These are phyloP conservation scores for Phytophthora ohioensis DNA, from an alignment of 352 stramenopile genomes.

Conservation along the genomic window DNA sequence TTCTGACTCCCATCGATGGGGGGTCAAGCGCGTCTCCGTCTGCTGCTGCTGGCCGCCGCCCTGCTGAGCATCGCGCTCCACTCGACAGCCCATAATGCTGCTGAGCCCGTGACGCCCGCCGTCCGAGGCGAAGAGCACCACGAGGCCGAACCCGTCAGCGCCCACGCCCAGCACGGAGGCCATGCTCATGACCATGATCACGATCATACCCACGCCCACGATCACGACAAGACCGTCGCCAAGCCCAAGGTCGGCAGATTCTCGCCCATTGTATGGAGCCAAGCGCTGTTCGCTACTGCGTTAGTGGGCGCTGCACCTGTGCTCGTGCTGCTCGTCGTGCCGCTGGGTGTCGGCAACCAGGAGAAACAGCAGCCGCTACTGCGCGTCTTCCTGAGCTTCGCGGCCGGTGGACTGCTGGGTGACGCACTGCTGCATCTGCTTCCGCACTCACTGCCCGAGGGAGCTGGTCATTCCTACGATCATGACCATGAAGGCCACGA, in stretches of 20 bases:
- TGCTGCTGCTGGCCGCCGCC: constrained; percentile 30
- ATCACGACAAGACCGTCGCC: constrained; percentile 26
- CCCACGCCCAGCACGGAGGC: constrained; percentile 22
- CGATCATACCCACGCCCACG: constrained; percentile 29
- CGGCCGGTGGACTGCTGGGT: constrained; percentile 86
- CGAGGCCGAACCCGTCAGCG: not conserved
- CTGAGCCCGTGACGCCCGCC: constrained; percentile 8
- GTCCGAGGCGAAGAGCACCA: constrained; percentile 22
- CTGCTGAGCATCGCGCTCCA: constrained; percentile 30
- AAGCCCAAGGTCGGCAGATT: constrained; percentile 44
- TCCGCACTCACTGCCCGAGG: constrained; percentile 81
- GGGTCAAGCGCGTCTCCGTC: constrained; percentile 13
- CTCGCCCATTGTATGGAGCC: constrained; percentile 56
- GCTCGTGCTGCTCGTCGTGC: constrained; percentile 74
- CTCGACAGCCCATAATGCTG: constrained; percentile 18
- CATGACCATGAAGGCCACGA: constrained; percentile 38
- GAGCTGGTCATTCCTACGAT: constrained; percentile 35
- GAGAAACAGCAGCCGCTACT: constrained; percentile 77
- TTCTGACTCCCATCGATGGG: constrained; percentile 22
- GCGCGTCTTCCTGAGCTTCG: constrained; percentile 90
- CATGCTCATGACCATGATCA: constrained; percentile 41
- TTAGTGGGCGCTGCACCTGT: constrained; percentile 78
- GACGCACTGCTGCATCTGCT: constrained; percentile 93
- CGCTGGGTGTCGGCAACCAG: constrained; percentile 60
- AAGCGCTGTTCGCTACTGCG: constrained; percentile 76